A percentile compares a stretch with the other conserved stretches of the same genome.
phyloP scores from a whole-genome alignment of 106 monocot species.

The Vanilla planifolia region DNA sequence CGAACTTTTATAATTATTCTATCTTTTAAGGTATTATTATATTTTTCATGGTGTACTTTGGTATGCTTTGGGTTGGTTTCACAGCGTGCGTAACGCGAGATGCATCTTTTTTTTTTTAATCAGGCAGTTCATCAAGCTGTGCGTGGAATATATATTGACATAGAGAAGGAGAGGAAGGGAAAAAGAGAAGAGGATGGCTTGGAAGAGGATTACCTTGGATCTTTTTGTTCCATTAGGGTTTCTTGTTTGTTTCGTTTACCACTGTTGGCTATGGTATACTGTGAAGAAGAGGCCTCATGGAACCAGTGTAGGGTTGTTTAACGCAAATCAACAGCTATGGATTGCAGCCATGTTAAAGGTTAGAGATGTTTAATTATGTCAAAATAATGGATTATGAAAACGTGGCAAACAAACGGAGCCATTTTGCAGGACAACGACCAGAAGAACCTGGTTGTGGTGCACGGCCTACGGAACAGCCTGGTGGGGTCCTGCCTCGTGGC shows the following conservation, averaged over 20 bases:
- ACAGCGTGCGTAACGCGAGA: too few relatives aligned
- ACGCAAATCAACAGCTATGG: not conserved
- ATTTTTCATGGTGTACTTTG: too few relatives aligned
- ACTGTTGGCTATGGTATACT: constrained; percentile 8
- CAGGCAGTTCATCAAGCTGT: too few relatives aligned
- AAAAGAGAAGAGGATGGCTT: constrained; percentile 6
- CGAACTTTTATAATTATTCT: too few relatives aligned
- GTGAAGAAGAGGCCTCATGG: constrained; percentile 1
- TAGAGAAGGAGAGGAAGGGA: too few relatives aligned
- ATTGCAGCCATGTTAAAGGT: constrained; percentile 14
- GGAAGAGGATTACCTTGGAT: constrained; percentile 7
- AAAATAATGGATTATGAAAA: too few relatives aligned
- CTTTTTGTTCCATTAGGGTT: not conserved
- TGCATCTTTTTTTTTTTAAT: too few relatives aligned
- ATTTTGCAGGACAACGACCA: constrained; percentile 27
- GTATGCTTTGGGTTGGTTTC: too few relatives aligned
- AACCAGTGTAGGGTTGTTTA: constrained; percentile 2
- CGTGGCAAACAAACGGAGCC: too few relatives aligned
- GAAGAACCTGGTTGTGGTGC: constrained; percentile 22
- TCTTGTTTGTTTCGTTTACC: not conserved
- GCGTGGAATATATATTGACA: too few relatives aligned
- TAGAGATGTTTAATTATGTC: too few relatives aligned
- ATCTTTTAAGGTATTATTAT: too few relatives aligned
- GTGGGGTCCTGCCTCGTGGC: constrained; percentile 15
- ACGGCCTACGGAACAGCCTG: constrained; percentile 15